Evolutionary conservation across 768 basidiomycete species (phyloP).

Genomic region (Coprinopsis cinerea): DNA sequence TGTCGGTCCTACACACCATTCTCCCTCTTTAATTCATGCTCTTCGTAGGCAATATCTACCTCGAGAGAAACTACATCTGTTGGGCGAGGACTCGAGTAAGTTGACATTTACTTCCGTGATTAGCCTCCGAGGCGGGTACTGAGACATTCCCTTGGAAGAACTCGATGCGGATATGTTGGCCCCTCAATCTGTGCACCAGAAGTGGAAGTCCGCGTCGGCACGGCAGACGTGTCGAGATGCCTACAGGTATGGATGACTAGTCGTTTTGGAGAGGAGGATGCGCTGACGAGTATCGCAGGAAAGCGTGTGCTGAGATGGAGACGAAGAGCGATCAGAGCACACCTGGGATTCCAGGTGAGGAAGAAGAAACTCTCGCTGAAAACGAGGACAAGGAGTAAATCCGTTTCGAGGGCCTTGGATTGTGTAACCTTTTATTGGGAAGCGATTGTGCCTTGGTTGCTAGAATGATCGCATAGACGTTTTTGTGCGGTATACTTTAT

Average conservation of each 20-base stretch:
- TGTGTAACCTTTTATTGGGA: too few species aligned
- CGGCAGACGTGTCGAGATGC: slow-evolving; percentile 56
- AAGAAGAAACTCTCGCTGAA: slow-evolving; percentile 10
- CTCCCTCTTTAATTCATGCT: not conserved
- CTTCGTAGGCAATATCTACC: slow-evolving; percentile 58
- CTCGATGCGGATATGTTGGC: slow-evolving; percentile 62
- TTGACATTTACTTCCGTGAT: not conserved
- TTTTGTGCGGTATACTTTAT: too few species aligned
- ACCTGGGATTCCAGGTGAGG: too few species aligned
- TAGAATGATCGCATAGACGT: too few species aligned
- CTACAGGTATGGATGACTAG: slow-evolving; percentile 40
- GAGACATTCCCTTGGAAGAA: slow-evolving; percentile 31
- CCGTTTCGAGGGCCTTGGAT: not conserved
- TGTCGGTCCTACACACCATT: not conserved
- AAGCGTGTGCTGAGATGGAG: slow-evolving; percentile 22
- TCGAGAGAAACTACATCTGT: slow-evolving; percentile 46
- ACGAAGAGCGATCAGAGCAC: slow-evolving; percentile 17
- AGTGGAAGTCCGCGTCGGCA: slow-evolving; percentile 49
- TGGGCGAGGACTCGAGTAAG: slow-evolving; percentile 70
- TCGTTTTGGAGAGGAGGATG: not conserved
- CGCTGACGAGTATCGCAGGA: slow-evolving; percentile 9
- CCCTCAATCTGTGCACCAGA: slow-evolving; percentile 43
- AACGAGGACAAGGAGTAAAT: not conserved
- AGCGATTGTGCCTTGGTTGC: too few species aligned
- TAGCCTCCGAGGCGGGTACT: not conserved